Conservation (phyloP, 164 flowering plant genomes). For the Umbilicus rupestris region DNA sequence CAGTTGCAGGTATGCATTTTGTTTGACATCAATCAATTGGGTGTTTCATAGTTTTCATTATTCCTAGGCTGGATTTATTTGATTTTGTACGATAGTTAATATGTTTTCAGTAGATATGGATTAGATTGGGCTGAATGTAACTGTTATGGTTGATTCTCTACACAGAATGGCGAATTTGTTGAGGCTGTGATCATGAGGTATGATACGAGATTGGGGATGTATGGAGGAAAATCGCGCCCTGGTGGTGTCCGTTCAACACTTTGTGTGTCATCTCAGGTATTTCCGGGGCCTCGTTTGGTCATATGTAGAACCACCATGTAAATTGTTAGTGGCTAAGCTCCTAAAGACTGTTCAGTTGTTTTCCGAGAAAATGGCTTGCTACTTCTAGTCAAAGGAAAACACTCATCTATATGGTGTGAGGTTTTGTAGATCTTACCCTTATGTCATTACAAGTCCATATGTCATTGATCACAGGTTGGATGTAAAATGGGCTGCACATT, state of each 20-base stretch:
- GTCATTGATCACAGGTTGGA: constrained; percentile 49
- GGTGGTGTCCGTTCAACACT: constrained; percentile 87
- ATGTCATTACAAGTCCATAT: background rate
- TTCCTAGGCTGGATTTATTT: background rate
- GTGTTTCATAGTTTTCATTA: background rate
- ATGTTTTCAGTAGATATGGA: background rate
- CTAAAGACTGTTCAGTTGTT: too few species aligned
- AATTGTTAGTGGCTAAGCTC: background rate
- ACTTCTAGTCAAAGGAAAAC: background rate
- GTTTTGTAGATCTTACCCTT: background rate
- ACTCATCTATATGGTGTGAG: too few species aligned
- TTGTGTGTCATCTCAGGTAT: constrained; percentile 93
- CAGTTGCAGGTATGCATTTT: constrained; percentile 50
- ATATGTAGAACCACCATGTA: background rate
- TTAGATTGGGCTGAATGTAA: background rate
- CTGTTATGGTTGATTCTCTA: background rate
- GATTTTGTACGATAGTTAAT: too few species aligned
- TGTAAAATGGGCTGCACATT: constrained; percentile 98
- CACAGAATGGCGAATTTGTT: constrained; percentile 75
- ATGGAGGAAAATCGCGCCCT: constrained; percentile 75
- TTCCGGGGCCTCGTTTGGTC: background rate
- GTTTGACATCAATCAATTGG: background rate
- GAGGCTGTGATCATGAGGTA: constrained; percentile 96
- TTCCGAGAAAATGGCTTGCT: too few species aligned
- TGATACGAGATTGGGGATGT: constrained; percentile 72